A percentile compares a stretch with the other conserved stretches of the same genome.
These are phyloP conservation scores for Eucalyptus virginea DNA, from an alignment of 345 rosid species.

Conservation along the genomic window DNA sequence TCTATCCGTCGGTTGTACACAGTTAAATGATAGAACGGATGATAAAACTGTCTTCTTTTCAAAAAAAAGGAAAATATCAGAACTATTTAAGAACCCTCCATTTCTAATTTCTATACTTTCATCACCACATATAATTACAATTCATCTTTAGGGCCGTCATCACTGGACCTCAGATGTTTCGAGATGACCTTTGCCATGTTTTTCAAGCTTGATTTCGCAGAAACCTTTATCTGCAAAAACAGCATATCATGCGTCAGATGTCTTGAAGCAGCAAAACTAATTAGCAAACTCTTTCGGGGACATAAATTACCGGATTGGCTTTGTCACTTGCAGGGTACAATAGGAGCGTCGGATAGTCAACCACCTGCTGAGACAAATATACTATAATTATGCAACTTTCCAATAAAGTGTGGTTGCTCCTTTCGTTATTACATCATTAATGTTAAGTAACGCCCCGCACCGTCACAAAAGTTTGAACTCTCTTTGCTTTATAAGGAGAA, in stretches of 20 bases:
- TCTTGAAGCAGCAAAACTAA: not conserved
- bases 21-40: not conserved
- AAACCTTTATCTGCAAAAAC: conserved; percentile 39
- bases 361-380: conserved; percentile 21
- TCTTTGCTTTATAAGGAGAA: not conserved
- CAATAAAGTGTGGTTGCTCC: not conserved
- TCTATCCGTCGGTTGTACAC: not conserved
- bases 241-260: not conserved
- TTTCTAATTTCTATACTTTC: not conserved
- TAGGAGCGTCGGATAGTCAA: conserved; percentile 57
- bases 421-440: not conserved
- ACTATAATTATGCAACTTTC: not conserved
- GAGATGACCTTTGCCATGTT: conserved; percentile 37
- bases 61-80: not conserved
- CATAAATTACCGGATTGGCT: conserved; percentile 40
- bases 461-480: not conserved
- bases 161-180: conserved; percentile 29
- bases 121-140: conserved; percentile 14
- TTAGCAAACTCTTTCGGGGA: not conserved
- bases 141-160: conserved; percentile 39
- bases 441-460: not conserved
- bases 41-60: not conserved
- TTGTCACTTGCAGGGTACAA: conserved; percentile 54
- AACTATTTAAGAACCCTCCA: not conserved
- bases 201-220: conserved; percentile 44